Evolutionary conservation across 2,329 filamentous ascomycete species (phyloP), one percentile per base, ranked within the genome.

Genomic region (Elsinoe fawcettii): DNA sequence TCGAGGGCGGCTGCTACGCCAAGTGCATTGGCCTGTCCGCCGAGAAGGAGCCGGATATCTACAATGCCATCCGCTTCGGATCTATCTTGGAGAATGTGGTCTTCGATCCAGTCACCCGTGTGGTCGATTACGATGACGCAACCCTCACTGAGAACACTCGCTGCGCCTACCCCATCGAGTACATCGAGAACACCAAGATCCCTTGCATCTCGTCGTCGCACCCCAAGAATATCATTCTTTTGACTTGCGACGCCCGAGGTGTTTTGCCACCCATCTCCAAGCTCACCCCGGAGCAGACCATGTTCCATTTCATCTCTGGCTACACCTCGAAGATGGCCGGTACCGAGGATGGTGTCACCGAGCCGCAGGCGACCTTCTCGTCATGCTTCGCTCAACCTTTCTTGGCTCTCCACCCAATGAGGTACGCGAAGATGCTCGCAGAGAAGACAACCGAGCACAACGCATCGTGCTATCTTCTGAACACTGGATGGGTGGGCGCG

Each of bases 311-410:
- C 85, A 99, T 99, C 77, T 95, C 89, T 16, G 93, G 93, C 67
- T 99, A 99, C 82, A 99, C 93, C 63, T 97, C 92, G 71, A 99
- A 99, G 86, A 99, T 99, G 93, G 93, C 93, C 63, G 93, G 93
- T 69, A 99, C 93, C 32, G 93, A 99, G 78, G 90, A 96, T 64
- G 93, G 93, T 69, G 85, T 99, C 63, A 95, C 88, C 8, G 93
- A 99, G 78, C 93, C 93, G 63, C 90, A 97, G 77, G 93, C 93
- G 22, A 99, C 93, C 69, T 99, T 99, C 85, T 97, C 91, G 23
- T 95, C 91, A 55, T 99, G 93, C 84, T 99, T 99, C 77, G 93
- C 93, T 58, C 93, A 99, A 78, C 93, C 93, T 61, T 99, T 99
- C 90, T 80, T 99, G 68, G 93, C 93, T 41, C 86, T 99, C 59